Conservation (phyloP, 345 rosid genomes). For the Capsella bursapastoris region DNA sequence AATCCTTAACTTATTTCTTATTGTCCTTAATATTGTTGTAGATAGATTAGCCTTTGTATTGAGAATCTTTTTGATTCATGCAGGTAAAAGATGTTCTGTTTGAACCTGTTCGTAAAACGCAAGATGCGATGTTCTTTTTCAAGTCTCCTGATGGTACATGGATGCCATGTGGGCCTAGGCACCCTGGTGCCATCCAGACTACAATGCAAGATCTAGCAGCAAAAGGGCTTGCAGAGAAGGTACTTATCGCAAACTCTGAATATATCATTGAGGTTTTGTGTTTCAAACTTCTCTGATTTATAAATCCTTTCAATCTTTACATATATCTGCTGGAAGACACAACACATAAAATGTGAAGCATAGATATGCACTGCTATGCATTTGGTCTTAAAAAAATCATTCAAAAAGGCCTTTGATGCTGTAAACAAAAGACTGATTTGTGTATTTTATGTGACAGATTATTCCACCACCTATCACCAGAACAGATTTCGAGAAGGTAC, state of each 20-base stretch:
- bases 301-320: background rate
- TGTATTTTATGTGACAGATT: slow-evolving; percentile 54
- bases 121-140: slow-evolving; percentile 82
- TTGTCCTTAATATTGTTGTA: background rate
- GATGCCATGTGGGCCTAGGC: slow-evolving; percentile 93
- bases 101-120: slow-evolving; percentile 94
- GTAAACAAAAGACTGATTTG: slow-evolving; percentile 6
- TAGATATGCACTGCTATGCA: background rate
- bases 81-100: slow-evolving; percentile 95
- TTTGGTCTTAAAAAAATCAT: background rate
- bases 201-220: slow-evolving; percentile 86
- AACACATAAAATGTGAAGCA: background rate
- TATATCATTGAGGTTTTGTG: background rate
- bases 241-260: slow-evolving; percentile 34
- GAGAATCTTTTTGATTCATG: slow-evolving; percentile 15
- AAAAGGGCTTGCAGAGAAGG: slow-evolving; percentile 75
- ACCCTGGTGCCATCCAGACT: slow-evolving; percentile 72
- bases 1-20: background rate
- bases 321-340: background rate
- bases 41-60: slow-evolving; percentile 5
- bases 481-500: slow-evolving; percentile 91
- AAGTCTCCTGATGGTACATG: slow-evolving; percentile 66
- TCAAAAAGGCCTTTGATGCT: background rate
- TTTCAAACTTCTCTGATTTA: background rate
- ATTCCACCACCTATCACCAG: slow-evolving; percentile 85